Evolutionary conservation across 768 basidiomycete genomes (phyloP).

Genomic region (Crepidotus variabilis): DNA sequence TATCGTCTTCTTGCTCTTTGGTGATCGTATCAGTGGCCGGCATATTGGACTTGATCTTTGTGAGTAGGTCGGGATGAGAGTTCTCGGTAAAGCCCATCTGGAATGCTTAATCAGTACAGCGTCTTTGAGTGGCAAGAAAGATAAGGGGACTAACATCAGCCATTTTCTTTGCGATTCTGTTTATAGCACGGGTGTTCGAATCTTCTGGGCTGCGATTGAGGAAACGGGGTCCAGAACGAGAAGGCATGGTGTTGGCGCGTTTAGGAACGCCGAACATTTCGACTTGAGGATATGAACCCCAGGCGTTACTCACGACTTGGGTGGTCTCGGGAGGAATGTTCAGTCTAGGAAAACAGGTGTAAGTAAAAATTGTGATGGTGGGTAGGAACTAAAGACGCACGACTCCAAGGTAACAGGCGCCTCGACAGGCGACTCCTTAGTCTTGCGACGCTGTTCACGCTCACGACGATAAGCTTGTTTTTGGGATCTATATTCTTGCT

Average conservation of each 20-base stretch:
- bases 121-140: not conserved
- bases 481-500: constrained; percentile 59
- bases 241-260: constrained; percentile 39
- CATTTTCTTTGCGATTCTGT: constrained; percentile 54
- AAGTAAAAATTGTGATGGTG: too few relatives aligned
- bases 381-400: not conserved
- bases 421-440: constrained; percentile 13
- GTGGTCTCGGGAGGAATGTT: constrained; percentile 4
- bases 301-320: constrained; percentile 55
- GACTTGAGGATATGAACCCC: constrained; percentile 55
- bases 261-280: constrained; percentile 61
- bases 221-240: constrained; percentile 29
- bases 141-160: constrained; percentile 49
- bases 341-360: too few relatives aligned
- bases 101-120: constrained; percentile 7
- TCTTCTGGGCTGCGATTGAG: constrained; percentile 26
- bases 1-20: constrained; percentile 61
- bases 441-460: constrained; percentile 40
- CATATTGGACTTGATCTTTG: constrained; percentile 48
- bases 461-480: constrained; percentile 68
- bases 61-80: constrained; percentile 47
- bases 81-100: constrained; percentile 76
- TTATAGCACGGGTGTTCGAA: constrained; percentile 35
- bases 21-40: constrained; percentile 34
- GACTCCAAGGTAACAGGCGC: constrained; percentile 1